Evolutionary conservation across 2,329 filamentous ascomycete genomes (phyloP), one percentile per base, ranked within the genome.

Genomic region (Nemania sp.): DNA sequence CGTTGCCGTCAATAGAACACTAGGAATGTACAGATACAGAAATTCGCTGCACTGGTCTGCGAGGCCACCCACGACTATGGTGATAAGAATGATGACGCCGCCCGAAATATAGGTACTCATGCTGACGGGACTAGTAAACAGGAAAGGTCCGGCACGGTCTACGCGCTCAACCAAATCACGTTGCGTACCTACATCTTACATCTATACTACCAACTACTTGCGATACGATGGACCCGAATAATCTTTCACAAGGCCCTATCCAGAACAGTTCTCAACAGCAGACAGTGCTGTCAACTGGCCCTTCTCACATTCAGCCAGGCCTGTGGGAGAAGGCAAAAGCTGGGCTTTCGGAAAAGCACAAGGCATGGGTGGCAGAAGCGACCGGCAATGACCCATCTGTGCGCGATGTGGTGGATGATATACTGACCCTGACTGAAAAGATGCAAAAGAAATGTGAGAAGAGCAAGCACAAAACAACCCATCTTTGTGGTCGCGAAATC

Each of bases 241-340:
- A 3, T 18, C 25, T 25, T 40, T 4, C 7, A 4, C 39, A 32
- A 32, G 15, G 10, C 42, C 15, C 40, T 13, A 9, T 18, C 35
- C 45, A 54, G 45, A 46, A 42, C 11, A 46, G 13, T 37, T n/a
- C 37, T 45, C 32, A 9, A 40, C 29, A 48, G 21, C 42, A 32
- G 32, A 34, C 21, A 21, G 25, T 9, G 15, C 35, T 18, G 25
- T 18, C 32, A 1, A 32, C 21, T 12, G 5, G 15, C 32, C 9
- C 32, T 17, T 17, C 40, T 18, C 12, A 39, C 15, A 29, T 18
- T 29, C 46, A 17, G n/a, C 15, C 9, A 42, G 42, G 55, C 39
- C 50, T 62, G 21, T 62, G 59, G 59, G 10, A 21, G n/a, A 2
- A 50, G 29, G 59, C 59, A 50, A 47, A n/a, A 35, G 49, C 20